Evolutionary conservation across 2,329 filamentous ascomycete genomes (phyloP).

Genomic region (Claviceps spartinae): DNA sequence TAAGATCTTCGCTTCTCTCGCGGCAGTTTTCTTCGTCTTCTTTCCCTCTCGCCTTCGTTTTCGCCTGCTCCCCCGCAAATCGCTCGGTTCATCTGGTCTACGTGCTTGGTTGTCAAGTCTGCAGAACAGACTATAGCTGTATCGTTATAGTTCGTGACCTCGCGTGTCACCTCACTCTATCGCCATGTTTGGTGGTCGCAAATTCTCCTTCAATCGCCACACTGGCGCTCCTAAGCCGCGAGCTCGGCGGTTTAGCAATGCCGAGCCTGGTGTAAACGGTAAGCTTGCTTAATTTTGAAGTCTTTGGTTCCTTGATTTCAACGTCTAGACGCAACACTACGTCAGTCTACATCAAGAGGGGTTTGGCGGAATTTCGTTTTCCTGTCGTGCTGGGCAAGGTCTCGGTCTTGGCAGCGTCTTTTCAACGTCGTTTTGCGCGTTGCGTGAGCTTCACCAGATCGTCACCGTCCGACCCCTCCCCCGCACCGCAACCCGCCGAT

Average conservation of each 20-base stretch:
- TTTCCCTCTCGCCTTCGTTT: background rate
- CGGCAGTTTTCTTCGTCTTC: background rate
- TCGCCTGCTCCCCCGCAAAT: background rate
- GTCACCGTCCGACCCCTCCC: background rate
- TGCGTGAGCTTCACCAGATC: background rate
- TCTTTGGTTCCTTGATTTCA: background rate
- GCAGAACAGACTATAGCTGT: background rate
- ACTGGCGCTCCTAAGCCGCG: conserved; percentile 44
- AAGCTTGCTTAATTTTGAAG: conserved; percentile 13
- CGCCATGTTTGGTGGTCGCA: conserved; percentile 42
- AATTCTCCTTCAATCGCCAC: conserved; percentile 55
- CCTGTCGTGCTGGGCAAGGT: background rate
- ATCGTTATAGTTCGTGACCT: background rate
- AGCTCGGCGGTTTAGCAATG: conserved; percentile 42
- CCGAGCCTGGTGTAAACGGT: conserved; percentile 45
- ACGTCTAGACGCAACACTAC: background rate
- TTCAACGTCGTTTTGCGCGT: background rate
- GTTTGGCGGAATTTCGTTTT: background rate
- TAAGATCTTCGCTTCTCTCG: background rate
- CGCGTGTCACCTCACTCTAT: background rate
- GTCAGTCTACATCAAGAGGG: too few relatives aligned
- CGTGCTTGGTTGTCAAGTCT: background rate
- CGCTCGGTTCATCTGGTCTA: background rate
- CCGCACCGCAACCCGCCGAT: background rate
- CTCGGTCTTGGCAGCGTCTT: background rate